Evolutionary conservation across 257 asterid genomes (phyloP), one percentile per base, ranked within the genome.

Genomic region (Rehmannia glutinosa): DNA sequence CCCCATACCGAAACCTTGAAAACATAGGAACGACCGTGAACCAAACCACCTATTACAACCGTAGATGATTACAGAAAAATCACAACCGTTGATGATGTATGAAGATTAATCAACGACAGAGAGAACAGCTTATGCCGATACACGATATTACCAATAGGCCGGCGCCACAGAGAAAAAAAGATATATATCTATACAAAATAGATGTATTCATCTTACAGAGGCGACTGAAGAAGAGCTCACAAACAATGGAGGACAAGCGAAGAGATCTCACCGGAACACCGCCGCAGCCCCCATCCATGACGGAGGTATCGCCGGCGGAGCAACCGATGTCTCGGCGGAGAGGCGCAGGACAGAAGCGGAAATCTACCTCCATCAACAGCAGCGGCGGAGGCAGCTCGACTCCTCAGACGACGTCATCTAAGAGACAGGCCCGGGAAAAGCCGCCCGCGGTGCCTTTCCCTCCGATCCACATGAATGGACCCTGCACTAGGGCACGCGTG

Each of bases 381-480:
- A 41, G 84, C 75, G 74, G 87, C 64, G 84, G 83, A 70, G 64
- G 81, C 47, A 59, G 78, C 84, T 81, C 90, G 58, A 64, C 81
- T 35, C 64, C 95, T 49, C 86, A 76, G 16, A 27, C 81, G 80
- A 66, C 75, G 17, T 79, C 88, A 1, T 80, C 92, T 1, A 93
- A 93, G 89, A 81, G 99, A 15, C 99, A 86, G 80, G 89, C 94
- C 65, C 84, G 98, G 63, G 98, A 92, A 72, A 90, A 85, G 90
- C 83, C 83, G 17, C 82, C 66, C 28, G 52, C 76, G 15, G 91
- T 84, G 35, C 86, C 95, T 12, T 87, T 87, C 33, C 67, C 83
- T 50, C 89, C 89, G 96, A 90, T 90, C 96, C 87, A 94, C 86
- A 88, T 84, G 80, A 85, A 87, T 70, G 97, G 97, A 24, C 97